Conservation (phyloP, 371 early-diverging fungal genomes). For the Haplosporangium sp. region DNA sequence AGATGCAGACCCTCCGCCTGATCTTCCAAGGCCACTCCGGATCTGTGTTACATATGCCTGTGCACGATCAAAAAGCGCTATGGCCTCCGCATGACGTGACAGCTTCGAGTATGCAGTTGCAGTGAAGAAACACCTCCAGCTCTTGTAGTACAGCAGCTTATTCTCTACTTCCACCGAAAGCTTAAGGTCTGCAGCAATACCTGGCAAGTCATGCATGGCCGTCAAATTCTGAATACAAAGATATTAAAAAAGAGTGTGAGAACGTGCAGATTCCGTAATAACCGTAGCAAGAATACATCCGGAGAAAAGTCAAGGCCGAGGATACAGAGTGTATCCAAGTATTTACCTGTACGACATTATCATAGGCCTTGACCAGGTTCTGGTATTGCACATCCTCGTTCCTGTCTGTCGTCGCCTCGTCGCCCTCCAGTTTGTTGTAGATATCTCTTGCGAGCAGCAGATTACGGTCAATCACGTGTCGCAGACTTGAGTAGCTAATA, state of each 20-base stretch:
- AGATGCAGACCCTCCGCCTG: constrained; percentile 6
- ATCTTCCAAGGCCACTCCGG: constrained; percentile 51
- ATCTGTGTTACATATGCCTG: constrained; percentile 63
- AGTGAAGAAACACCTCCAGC: constrained; percentile 64
- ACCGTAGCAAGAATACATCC: neutral
- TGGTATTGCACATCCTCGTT: constrained; percentile 62
- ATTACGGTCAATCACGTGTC: constrained; percentile 67
- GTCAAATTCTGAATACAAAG: constrained; percentile 56
- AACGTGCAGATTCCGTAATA: too few species aligned
- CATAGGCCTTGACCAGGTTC: constrained; percentile 75
- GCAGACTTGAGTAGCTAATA: constrained; percentile 66
- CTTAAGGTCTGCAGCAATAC: constrained; percentile 61
- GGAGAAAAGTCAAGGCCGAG: neutral
- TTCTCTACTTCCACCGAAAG: constrained; percentile 66
- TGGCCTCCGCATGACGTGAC: constrained; percentile 65
- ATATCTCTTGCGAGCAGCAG: constrained; percentile 58
- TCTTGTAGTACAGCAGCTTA: constrained; percentile 64
- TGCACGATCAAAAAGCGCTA: constrained; percentile 74
- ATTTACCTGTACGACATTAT: constrained; percentile 73
- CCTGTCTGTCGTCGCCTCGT: constrained; percentile 29
- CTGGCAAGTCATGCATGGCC: constrained; percentile 65
- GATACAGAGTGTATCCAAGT: too few species aligned
- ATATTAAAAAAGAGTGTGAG: neutral
- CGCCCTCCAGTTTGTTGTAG: constrained; percentile 43
- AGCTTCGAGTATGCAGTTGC: constrained; percentile 64